phyloP scores from a whole-genome alignment of 805 yeast species.

The Ogataea paraovalis region DNA sequence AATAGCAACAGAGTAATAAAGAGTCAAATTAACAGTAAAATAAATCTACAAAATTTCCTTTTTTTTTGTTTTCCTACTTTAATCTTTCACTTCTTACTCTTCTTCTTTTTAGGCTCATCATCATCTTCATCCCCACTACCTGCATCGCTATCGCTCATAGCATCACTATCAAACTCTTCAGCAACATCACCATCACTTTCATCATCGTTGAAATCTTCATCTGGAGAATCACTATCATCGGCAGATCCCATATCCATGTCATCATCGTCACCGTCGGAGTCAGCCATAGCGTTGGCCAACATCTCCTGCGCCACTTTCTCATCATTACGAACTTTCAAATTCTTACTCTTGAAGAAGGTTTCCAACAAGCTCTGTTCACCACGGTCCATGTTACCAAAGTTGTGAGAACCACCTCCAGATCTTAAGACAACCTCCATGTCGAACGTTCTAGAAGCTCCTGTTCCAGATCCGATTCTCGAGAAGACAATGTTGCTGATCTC shows the following conservation, averaged over 20 bases:
- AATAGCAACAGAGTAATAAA: background rate
- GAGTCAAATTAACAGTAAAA: background rate
- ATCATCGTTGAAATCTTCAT: constrained; percentile 80
- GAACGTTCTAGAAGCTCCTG: constrained; percentile 80
- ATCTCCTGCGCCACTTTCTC: constrained; percentile 82
- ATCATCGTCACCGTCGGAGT: constrained; percentile 52
- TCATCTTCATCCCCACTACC: constrained; percentile 24
- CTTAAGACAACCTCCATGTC: constrained; percentile 79
- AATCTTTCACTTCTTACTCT: constrained; percentile 16
- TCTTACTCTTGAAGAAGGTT: constrained; percentile 70
- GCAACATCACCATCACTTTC: constrained; percentile 47
- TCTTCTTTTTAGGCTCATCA: constrained; percentile 27
- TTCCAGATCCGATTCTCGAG: constrained; percentile 82
- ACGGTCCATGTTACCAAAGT: constrained; percentile 82
- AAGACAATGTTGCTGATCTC: constrained; percentile 76
- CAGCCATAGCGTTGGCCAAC: constrained; percentile 71
- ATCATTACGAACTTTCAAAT: constrained; percentile 79
- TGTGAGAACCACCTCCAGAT: constrained; percentile 64
- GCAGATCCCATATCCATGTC: constrained; percentile 68
- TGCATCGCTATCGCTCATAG: constrained; percentile 23
- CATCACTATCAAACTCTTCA: constrained; percentile 80
- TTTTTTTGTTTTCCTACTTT: constrained; percentile 1
- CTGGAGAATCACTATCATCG: constrained; percentile 73
- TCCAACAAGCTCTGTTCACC: constrained; percentile 86
- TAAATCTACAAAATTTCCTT: background rate